Evolutionary conservation across 1,284 basidiomycete species (phyloP).

Genomic region (Ceratobasidium sp.): DNA sequence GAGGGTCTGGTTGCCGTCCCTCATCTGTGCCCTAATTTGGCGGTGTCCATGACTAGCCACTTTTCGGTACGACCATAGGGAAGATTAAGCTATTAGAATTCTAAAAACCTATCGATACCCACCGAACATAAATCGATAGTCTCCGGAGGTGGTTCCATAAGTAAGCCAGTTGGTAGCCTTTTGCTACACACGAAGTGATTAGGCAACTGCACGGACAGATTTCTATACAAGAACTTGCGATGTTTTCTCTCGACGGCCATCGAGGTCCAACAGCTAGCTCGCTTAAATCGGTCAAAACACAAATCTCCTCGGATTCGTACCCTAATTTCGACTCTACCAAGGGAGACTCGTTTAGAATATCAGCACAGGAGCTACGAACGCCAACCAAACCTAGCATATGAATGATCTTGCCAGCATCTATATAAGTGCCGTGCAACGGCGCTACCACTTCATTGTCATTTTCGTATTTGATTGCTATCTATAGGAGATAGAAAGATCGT

Average conservation of each 20-base stretch:
- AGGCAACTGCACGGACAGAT: too few relatives aligned
- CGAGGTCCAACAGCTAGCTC: neutral
- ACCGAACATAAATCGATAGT: constrained; percentile 25
- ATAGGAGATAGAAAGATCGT: too few relatives aligned
- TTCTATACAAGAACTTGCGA: neutral
- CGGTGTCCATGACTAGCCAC: constrained; percentile 34
- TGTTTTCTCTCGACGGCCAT: constrained; percentile 14
- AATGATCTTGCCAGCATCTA: constrained; percentile 8
- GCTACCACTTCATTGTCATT: too few relatives aligned
- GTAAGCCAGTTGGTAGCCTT: constrained; percentile 3
- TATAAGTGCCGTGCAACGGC: neutral
- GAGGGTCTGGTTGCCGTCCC: too few relatives aligned
- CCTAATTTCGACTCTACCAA: neutral
- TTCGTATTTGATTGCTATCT: too few relatives aligned
- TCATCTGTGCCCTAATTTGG: neutral
- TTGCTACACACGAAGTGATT: neutral
- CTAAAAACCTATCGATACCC: constrained; percentile 5
- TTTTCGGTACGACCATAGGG: neutral
- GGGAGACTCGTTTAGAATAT: neutral
- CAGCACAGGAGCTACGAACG: too few relatives aligned
- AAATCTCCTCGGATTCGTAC: constrained; percentile 6
- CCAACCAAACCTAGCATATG: constrained; percentile 8
- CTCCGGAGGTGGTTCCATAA: neutral
- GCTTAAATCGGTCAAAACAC: constrained; percentile 17
- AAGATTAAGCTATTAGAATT: neutral